Evolutionary conservation across 164 flowering plant species (phyloP).

Genomic region (Malania oleifera): DNA sequence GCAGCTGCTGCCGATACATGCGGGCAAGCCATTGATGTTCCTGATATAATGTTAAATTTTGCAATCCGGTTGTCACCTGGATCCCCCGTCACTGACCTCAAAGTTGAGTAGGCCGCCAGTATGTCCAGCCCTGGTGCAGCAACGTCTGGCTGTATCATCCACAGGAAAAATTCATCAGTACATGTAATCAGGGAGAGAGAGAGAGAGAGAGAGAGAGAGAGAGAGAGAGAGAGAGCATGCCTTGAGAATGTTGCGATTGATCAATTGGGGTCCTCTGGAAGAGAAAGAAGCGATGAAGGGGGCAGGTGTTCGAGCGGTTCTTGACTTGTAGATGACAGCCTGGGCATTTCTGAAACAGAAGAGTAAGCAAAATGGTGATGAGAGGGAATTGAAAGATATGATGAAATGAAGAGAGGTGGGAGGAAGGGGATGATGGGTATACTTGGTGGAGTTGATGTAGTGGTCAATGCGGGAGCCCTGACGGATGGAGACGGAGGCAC

Average conservation of each 20-base stretch:
- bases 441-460: conserved; percentile 65
- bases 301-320: conserved; percentile 17
- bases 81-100: conserved; percentile 31
- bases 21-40: conserved; percentile 82
- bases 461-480: conserved; percentile 24
- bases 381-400: too few species aligned
- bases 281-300: conserved; percentile 72
- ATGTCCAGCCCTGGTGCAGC: conserved; percentile 72
- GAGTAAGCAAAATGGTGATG: neutral
- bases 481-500: conserved; percentile 13
- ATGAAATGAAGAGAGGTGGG: too few species aligned
- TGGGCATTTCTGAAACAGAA: conserved; percentile 32
- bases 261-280: conserved; percentile 57
- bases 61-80: conserved; percentile 24
- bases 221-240: conserved; percentile 18
- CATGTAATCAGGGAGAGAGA: neutral
- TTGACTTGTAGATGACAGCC: conserved; percentile 47
- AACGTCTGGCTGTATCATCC: conserved; percentile 55
- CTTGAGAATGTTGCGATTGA: conserved; percentile 55
- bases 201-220: conserved; percentile 1
- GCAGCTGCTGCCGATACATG: conserved; percentile 59
- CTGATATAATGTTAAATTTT: conserved; percentile 44
- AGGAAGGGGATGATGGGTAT: too few species aligned
- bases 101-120: conserved; percentile 52
- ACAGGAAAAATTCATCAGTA: neutral